phyloP scores from a whole-genome alignment of 306 rosid genomes.

The Phaseolus lunatus region DNA sequence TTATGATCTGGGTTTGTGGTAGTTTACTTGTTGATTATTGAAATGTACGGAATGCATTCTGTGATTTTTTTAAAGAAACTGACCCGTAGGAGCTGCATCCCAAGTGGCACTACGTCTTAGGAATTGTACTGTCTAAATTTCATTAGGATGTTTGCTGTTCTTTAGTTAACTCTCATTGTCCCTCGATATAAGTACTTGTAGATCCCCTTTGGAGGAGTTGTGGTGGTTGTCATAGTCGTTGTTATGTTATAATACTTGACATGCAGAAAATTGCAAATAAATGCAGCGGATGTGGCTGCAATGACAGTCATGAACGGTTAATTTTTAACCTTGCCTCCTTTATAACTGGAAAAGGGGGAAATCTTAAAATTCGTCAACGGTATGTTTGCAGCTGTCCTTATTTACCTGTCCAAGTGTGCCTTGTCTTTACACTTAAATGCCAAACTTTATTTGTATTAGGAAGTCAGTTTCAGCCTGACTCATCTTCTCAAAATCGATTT shows the following conservation, averaged over 20 bases:
- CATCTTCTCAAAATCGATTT: too few species aligned
- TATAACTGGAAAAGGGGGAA: not conserved
- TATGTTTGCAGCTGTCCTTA: not conserved
- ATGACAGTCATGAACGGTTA: too few species aligned
- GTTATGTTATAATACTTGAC: not conserved
- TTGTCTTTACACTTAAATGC: too few species aligned
- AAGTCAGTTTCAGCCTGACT: too few species aligned
- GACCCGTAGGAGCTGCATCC: not conserved
- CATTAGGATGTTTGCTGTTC: not conserved
- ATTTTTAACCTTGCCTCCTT: not conserved
- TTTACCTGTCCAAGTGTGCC: not conserved
- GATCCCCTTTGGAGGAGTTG: not conserved
- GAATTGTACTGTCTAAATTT: not conserved
- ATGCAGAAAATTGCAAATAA: too few species aligned
- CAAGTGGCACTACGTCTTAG: not conserved
- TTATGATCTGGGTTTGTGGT: conserved; percentile 37
- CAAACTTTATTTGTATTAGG: too few species aligned
- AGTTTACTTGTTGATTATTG: conserved; percentile 11
- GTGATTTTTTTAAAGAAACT: not conserved
- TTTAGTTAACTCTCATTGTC: not conserved
- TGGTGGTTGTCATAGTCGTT: not conserved
- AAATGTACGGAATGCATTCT: conserved; percentile 3
- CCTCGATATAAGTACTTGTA: not conserved
- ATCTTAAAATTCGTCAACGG: not conserved
- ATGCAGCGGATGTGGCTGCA: too few species aligned